Conservation (phyloP, 2,329 filamentous ascomycete genomes). For the Curvularia verruculosa region DNA sequence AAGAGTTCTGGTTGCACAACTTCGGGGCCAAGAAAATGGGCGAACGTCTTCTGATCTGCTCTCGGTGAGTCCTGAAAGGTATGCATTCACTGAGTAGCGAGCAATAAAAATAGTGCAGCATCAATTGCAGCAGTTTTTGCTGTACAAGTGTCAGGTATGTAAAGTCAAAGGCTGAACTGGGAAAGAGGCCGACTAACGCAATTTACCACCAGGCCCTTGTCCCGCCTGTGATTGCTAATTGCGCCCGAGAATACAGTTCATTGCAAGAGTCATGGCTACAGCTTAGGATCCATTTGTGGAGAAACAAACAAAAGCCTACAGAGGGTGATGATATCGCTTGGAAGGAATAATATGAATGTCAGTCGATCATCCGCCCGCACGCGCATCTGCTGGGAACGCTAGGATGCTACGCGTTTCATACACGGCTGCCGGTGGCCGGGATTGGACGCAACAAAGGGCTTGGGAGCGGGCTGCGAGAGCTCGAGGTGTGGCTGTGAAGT, state of each 20-base stretch:
- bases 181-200: background rate
- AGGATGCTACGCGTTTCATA: background rate
- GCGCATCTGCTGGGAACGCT: constrained; percentile 7
- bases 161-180: background rate
- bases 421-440: background rate
- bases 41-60: background rate
- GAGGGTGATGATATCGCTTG: constrained; percentile 2
- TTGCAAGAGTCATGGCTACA: constrained; percentile 1
- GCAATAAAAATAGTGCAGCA: background rate
- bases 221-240: background rate
- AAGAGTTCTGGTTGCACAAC: background rate
- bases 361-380: constrained; percentile 16
- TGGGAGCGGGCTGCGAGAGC: background rate
- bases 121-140: background rate
- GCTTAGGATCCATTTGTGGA: background rate
- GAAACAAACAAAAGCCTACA: background rate
- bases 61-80: background rate
- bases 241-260: too few species aligned
- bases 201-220: background rate
- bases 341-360: background rate
- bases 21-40: background rate
- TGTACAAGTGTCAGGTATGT: background rate
- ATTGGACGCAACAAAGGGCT: background rate
- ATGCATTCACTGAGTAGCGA: background rate
- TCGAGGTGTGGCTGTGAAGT: constrained; percentile 2